A percentile compares a stretch with the other conserved stretches of the same genome.
These are phyloP conservation scores for Eimeria mitis DNA, from an alignment of 169 alveolate genomes.

Conservation along the genomic window DNA sequence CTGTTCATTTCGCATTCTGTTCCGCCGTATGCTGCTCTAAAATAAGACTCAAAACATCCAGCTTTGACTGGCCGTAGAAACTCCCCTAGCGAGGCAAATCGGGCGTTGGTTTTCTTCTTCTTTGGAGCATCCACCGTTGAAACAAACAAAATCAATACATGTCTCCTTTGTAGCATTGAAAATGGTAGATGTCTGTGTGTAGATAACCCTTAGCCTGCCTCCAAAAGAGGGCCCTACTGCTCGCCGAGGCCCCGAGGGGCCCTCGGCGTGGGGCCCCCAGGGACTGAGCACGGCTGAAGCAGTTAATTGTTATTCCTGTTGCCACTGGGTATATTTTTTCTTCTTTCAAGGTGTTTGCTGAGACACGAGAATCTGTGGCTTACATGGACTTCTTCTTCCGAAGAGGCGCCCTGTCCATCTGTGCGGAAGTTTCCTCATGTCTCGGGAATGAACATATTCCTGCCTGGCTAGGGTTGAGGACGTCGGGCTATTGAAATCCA, in stretches of 20 bases:
- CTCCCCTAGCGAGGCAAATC: neutral
- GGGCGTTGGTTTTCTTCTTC: neutral
- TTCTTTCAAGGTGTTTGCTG: neutral
- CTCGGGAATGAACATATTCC: neutral
- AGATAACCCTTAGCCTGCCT: neutral
- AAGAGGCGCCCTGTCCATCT: neutral
- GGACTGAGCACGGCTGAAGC: neutral
- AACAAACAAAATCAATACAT: neutral
- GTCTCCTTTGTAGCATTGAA: neutral
- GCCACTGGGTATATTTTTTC: neutral
- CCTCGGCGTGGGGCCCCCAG: neutral
- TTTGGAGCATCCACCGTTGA: neutral
- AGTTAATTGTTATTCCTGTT: neutral
- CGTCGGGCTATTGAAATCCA: neutral
- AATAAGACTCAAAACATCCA: neutral
- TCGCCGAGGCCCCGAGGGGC: neutral
- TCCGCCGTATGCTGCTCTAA: neutral
- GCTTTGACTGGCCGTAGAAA: neutral
- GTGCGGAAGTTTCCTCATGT: neutral
- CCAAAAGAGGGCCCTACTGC: neutral
- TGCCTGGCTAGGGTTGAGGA: neutral
- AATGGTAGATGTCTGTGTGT: neutral
- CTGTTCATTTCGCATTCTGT: conserved; percentile 30
- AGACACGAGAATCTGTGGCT: neutral
- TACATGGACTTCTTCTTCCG: neutral